Evolutionary conservation across 345 rosid species (phyloP).

Genomic region (Toxicodendron radicans): DNA sequence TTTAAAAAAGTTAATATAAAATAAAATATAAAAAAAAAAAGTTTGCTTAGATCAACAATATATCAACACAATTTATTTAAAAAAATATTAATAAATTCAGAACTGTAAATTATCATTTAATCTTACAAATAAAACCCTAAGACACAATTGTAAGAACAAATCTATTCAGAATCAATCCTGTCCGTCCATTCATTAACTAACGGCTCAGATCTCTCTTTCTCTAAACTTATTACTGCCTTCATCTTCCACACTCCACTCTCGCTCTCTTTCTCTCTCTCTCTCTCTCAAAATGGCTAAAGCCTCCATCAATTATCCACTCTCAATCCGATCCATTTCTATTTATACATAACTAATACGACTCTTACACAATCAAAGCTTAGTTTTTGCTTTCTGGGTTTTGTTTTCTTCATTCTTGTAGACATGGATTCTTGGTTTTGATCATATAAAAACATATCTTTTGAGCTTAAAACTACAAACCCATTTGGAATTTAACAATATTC

Average conservation of each 20-base stretch:
- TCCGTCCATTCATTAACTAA: slow-evolving; percentile 35
- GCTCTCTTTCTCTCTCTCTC: slow-evolving; percentile 1
- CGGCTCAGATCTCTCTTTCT: slow-evolving; percentile 31
- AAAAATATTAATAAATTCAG: neutral
- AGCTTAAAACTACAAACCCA: slow-evolving; percentile 11
- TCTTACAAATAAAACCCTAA: slow-evolving; percentile 45
- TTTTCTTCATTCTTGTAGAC: neutral
- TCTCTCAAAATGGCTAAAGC: slow-evolving; percentile 15
- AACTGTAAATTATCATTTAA: slow-evolving; percentile 15
- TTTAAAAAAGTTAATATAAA: neutral
- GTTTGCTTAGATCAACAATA: neutral
- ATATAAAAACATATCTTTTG: neutral
- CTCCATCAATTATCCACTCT: slow-evolving; percentile 6
- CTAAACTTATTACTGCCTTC: slow-evolving; percentile 39
- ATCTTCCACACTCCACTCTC: slow-evolving; percentile 28
- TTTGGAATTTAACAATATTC: slow-evolving; percentile 1
- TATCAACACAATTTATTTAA: neutral
- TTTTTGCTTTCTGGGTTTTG: neutral
- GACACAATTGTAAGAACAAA: slow-evolving; percentile 29
- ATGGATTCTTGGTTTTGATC: slow-evolving; percentile 14
- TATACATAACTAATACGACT: neutral
- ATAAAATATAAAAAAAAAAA: neutral
- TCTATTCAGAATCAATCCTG: slow-evolving; percentile 29
- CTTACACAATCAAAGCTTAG: neutral
- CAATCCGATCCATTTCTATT: slow-evolving; percentile 1